These are phyloP conservation scores for Colletotrichum agaves DNA, from an alignment of 2,329 filamentous ascomycete genomes.

Conservation along the genomic window DNA sequence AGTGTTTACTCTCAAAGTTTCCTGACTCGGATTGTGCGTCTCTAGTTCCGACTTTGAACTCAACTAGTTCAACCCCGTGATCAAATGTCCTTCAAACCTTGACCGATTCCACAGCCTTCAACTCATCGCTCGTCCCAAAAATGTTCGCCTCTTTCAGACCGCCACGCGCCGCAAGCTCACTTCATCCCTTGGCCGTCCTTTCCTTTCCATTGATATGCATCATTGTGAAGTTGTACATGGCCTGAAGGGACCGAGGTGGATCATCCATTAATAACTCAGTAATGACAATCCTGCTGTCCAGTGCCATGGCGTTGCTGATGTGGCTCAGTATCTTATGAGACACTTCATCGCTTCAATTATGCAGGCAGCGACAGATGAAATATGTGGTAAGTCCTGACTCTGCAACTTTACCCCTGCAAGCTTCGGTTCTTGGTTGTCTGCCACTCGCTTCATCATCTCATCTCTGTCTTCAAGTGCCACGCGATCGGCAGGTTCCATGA, in stretches of 20 bases:
- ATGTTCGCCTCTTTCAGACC: conserved; percentile 43
- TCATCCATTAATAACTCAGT: conserved; percentile 44
- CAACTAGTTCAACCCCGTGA: too few relatives aligned
- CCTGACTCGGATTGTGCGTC: too few relatives aligned
- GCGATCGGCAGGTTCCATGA: background rate
- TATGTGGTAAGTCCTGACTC: conserved; percentile 43
- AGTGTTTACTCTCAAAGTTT: too few relatives aligned
- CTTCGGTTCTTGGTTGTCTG: background rate
- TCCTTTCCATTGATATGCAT: conserved; percentile 47
- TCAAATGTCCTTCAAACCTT: background rate
- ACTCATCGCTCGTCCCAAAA: background rate
- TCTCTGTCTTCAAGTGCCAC: conserved; percentile 39
- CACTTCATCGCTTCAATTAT: conserved; percentile 49
- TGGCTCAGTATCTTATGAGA: conserved; percentile 45
- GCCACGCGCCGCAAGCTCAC: conserved; percentile 38
- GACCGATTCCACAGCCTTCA: background rate
- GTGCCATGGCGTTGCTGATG: conserved; percentile 44
- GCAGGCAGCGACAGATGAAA: conserved; percentile 49
- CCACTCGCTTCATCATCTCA: conserved; percentile 29
- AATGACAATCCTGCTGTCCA: conserved; percentile 46
- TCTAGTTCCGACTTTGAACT: too few relatives aligned
- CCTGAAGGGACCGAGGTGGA: conserved; percentile 39
- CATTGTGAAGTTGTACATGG: conserved; percentile 45
- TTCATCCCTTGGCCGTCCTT: conserved; percentile 42
- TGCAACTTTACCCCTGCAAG: background rate